phyloP scores from a whole-genome alignment of 2,329 filamentous ascomycete genomes.

The Daldinia sp. region DNA sequence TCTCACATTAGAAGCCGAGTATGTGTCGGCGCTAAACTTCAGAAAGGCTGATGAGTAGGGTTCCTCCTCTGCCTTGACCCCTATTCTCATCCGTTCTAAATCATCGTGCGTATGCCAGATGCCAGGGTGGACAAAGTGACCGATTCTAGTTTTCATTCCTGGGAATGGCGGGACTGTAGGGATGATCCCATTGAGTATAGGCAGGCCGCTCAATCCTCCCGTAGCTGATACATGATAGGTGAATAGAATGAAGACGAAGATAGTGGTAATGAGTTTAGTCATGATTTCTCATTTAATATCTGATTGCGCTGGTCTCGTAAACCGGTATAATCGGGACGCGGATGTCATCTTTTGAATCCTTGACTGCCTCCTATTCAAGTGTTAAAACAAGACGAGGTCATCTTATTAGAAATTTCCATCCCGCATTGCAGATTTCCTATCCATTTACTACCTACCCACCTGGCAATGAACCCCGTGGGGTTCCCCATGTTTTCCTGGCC shows the following conservation, averaged over 20 bases:
- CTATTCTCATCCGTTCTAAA: conserved; percentile 48
- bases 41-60: neutral
- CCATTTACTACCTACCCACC: neutral
- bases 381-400: neutral
- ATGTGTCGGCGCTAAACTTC: neutral
- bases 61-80: conserved; percentile 38
- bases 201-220: conserved; percentile 41
- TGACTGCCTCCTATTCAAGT: neutral
- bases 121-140: conserved; percentile 51
- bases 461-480: neutral
- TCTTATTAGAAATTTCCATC: neutral
- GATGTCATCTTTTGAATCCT: neutral
- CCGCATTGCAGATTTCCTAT: too few relatives aligned
- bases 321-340: neutral
- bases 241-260: neutral
- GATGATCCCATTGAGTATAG: conserved; percentile 47
- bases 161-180: conserved; percentile 25
- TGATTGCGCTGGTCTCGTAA: neutral
- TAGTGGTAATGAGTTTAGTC: neutral
- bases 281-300: neutral
- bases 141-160: conserved; percentile 39
- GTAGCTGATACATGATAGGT: neutral
- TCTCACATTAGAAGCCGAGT: conserved; percentile 1
- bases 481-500: neutral
- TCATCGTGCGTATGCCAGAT: conserved; percentile 53